Evolutionary conservation across 441 rosid genomes (phyloP).

Genomic region (Brassica balearica): DNA sequence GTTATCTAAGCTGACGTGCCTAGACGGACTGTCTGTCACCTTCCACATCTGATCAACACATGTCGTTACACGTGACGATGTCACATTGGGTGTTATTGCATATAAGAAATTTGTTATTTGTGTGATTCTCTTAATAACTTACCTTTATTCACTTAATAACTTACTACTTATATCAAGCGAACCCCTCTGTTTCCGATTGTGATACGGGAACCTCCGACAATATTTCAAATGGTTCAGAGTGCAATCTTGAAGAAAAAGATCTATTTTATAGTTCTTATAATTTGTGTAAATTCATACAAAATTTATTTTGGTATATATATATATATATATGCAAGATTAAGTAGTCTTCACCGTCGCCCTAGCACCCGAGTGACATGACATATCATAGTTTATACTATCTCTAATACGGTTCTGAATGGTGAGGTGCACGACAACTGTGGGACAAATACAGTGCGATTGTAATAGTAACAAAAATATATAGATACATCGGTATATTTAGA

Average conservation of each 20-base stretch:
- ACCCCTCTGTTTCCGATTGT: background rate
- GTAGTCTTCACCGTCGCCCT: background rate
- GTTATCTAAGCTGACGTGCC: slow-evolving; percentile 2
- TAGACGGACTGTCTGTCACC: background rate
- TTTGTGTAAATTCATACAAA: background rate
- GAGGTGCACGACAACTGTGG: too few relatives aligned
- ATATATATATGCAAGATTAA: background rate
- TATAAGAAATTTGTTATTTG: background rate
- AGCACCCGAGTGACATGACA: background rate
- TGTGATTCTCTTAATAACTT: background rate
- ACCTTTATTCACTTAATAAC: background rate
- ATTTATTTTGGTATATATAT: too few relatives aligned
- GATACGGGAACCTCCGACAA: background rate
- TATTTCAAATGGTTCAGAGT: background rate
- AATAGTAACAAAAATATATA: too few relatives aligned
- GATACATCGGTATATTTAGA: too few relatives aligned
- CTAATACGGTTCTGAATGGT: too few relatives aligned
- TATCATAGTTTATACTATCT: background rate
- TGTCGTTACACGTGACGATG: background rate
- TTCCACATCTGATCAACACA: background rate
- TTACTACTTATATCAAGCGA: background rate
- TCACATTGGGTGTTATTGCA: background rate
- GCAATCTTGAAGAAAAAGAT: background rate
- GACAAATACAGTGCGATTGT: too few relatives aligned
- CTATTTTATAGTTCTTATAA: background rate